phyloP scores from a whole-genome alignment of 2,329 filamentous ascomycete genomes.

The Aspergillus sp. region DNA sequence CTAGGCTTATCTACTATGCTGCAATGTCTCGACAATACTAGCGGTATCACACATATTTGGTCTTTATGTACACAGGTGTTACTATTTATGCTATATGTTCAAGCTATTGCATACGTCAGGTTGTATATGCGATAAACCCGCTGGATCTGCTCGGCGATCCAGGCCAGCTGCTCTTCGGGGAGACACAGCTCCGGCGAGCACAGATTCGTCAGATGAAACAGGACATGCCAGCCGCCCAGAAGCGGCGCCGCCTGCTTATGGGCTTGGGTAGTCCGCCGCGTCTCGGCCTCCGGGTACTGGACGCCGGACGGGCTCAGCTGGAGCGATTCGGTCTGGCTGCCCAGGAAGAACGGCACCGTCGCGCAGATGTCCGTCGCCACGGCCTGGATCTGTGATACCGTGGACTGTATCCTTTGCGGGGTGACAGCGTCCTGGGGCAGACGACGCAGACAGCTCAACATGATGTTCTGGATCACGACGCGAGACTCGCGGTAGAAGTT shows the following conservation, averaged over 20 bases:
- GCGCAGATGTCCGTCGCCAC: slow-evolving; percentile 28
- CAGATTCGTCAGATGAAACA: slow-evolving; percentile 19
- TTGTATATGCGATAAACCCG: slow-evolving; percentile 26
- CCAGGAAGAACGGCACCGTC: slow-evolving; percentile 27
- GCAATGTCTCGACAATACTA: too few species aligned
- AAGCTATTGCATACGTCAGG: background rate
- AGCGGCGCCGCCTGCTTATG: slow-evolving; percentile 25
- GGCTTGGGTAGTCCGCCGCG: slow-evolving; percentile 12
- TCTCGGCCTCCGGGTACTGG: slow-evolving; percentile 24
- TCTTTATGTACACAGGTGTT: too few species aligned
- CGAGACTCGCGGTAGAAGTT: slow-evolving; percentile 30
- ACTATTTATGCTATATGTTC: too few species aligned
- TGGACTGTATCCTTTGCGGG: slow-evolving; percentile 4
- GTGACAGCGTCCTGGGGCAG: slow-evolving; percentile 8
- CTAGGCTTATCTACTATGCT: background rate
- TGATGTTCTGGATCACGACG: slow-evolving; percentile 26
- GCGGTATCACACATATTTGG: too few species aligned
- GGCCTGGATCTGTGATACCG: slow-evolving; percentile 9
- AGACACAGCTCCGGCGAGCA: slow-evolving; percentile 17
- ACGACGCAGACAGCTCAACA: slow-evolving; percentile 24
- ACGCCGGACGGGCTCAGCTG: slow-evolving; percentile 20
- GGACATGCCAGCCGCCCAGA: slow-evolving; percentile 26
- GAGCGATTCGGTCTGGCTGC: slow-evolving; percentile 22
- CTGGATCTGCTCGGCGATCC: slow-evolving; percentile 23
- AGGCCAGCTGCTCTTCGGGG: slow-evolving; percentile 17